Evolutionary conservation across 2,329 filamentous ascomycete species (phyloP).

Genomic region (Fusarium subtropicale): DNA sequence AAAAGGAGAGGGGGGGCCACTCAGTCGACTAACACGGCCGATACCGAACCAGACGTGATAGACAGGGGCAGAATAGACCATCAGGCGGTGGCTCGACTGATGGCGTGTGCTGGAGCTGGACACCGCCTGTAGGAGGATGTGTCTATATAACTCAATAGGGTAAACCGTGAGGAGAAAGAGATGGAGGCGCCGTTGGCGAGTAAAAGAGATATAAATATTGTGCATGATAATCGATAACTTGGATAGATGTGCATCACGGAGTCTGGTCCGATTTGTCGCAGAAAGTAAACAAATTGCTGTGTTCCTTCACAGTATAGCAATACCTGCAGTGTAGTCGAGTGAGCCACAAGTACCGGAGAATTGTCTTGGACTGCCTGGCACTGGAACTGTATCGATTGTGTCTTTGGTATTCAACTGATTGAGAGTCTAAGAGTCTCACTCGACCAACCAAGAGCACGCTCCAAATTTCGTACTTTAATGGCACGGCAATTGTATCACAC

Average conservation of each 20-base stretch:
- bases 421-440: not conserved
- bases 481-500: slow-evolving; percentile 10
- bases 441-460: not conserved
- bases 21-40: slow-evolving; percentile 41
- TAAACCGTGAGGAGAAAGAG: not conserved
- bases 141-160: slow-evolving; percentile 19
- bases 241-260: not conserved
- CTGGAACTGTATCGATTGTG: not conserved
- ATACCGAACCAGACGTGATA: slow-evolving; percentile 40
- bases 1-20: slow-evolving; percentile 19
- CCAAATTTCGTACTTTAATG: slow-evolving; percentile 1
- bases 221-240: slow-evolving; percentile 17
- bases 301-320: not conserved
- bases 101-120: slow-evolving; percentile 24
- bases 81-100: slow-evolving; percentile 34
- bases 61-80: slow-evolving; percentile 33
- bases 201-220: slow-evolving; percentile 6
- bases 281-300: not conserved
- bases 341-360: not conserved
- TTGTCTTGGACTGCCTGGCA: not conserved
- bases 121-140: slow-evolving; percentile 23
- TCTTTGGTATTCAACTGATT: not conserved
- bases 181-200: not conserved
- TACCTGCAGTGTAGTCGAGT: not conserved
- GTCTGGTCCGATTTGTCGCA: not conserved